Percentiles rank a stretch among this genome's conserved stretches.
These are phyloP conservation scores for Calophaca sinica DNA, from an alignment of 306 rosid genomes.

Conservation along the genomic window DNA sequence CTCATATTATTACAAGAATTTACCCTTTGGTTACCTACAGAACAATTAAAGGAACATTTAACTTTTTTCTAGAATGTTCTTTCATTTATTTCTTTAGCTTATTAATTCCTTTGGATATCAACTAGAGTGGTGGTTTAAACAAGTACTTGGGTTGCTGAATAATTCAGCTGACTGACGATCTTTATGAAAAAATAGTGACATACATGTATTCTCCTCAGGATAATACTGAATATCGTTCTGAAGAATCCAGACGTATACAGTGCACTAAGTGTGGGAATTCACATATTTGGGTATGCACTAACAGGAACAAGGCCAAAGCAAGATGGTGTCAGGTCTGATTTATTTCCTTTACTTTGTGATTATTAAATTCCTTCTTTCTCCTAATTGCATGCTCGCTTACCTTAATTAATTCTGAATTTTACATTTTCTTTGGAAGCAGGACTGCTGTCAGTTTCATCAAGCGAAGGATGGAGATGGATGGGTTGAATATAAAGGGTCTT, in stretches of 20 bases:
- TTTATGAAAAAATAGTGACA: conserved; percentile 34
- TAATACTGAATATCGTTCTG: conserved; percentile 72
- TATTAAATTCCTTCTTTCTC: conserved; percentile 24
- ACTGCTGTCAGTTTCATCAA: conserved; percentile 97
- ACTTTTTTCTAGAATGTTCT: background rate
- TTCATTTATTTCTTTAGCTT: conserved; percentile 9
- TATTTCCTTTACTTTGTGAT: conserved; percentile 11
- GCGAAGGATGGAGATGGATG: conserved; percentile 99
- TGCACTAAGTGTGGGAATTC: conserved; percentile 97
- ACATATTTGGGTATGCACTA: conserved; percentile 98
- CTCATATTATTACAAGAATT: background rate
- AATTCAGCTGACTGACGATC: conserved; percentile 2
- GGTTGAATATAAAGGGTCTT: conserved; percentile 95
- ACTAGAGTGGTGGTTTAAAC: too few species aligned
- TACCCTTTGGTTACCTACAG: background rate
- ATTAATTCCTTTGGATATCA: background rate
- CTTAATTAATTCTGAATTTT: conserved; percentile 38
- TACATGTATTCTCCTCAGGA: conserved; percentile 59
- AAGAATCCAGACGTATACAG: conserved; percentile 94
- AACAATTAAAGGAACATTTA: conserved; percentile 3
- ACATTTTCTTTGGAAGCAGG: conserved; percentile 61
- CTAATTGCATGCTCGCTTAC: background rate
- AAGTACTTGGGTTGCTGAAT: background rate
- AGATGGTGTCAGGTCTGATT: conserved; percentile 98
- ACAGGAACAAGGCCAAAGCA: conserved; percentile 86